Conservation (phyloP, 306 rosid genomes). For the Fagus crenata region DNA sequence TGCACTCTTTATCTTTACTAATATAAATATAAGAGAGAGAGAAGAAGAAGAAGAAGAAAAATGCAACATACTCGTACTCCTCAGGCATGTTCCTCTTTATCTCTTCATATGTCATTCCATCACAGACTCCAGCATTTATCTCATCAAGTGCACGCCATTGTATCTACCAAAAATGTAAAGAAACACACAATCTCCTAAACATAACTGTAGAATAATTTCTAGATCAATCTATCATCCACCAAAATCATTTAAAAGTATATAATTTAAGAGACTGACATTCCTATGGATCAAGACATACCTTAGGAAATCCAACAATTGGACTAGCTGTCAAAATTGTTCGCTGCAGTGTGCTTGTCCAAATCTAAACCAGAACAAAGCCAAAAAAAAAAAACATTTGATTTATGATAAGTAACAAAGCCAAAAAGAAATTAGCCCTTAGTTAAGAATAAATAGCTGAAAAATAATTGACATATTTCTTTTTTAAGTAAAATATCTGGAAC, state of each 20-base stretch:
- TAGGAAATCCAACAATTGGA: slow-evolving; percentile 87
- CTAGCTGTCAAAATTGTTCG: slow-evolving; percentile 89
- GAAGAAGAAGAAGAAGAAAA: slow-evolving; percentile 25
- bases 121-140: slow-evolving; percentile 89
- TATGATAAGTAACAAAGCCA: neutral
- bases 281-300: slow-evolving; percentile 54
- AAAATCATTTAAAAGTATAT: neutral
- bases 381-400: neutral
- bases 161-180: slow-evolving; percentile 50
- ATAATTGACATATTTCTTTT: neutral
- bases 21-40: neutral
- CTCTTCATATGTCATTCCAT: slow-evolving; percentile 94
- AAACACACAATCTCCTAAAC: neutral
- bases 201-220: slow-evolving; percentile 5
- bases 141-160: slow-evolving; percentile 99
- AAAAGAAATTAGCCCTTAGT: neutral
- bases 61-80: slow-evolving; percentile 78
- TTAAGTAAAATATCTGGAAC: neutral
- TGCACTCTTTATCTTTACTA: neutral
- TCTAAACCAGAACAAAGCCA: slow-evolving; percentile 43
- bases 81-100: slow-evolving; percentile 97
- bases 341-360: slow-evolving; percentile 98
- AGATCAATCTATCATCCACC: slow-evolving; percentile 1
- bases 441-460: neutral
- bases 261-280: neutral